Evolutionary conservation across 441 rosid genomes (phyloP).

Genomic region (Pelargonium fulgidum): DNA sequence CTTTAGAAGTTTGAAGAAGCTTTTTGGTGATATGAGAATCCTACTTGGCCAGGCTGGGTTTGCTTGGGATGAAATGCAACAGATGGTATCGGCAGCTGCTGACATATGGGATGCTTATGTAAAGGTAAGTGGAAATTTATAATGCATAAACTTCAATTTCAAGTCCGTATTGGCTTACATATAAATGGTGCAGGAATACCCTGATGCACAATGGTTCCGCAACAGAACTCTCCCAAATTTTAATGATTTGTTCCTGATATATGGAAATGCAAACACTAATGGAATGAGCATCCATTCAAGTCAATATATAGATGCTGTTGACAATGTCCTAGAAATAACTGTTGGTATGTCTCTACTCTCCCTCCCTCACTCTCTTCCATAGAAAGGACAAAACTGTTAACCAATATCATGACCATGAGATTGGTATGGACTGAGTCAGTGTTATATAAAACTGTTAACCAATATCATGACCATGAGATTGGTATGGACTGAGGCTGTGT

Average conservation of each 20-base stretch:
- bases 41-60: constrained; percentile 55
- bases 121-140: constrained; percentile 41
- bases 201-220: constrained; percentile 30
- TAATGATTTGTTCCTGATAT: constrained; percentile 48
- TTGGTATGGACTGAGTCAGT: no score
- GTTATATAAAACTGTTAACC: no score
- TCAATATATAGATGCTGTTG: constrained; percentile 23
- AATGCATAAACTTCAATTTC: constrained; percentile 5
- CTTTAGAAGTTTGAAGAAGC: constrained; percentile 59
- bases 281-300: constrained; percentile 19
- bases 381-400: no score
- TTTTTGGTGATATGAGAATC: constrained; percentile 44
- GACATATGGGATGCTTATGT: constrained; percentile 64
- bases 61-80: constrained; percentile 60
- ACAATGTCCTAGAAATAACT: constrained; percentile 19
- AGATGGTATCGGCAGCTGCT: constrained; percentile 51
- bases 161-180: constrained; percentile 16
- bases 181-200: constrained; percentile 38
- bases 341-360: constrained; percentile 18
- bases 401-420: no score
- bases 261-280: constrained; percentile 27
- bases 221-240: constrained; percentile 37
- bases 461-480: no score
- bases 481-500: no score
- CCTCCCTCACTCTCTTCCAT: no score